Evolutionary conservation across 495 filamentous ascomycete species (phyloP).

Genomic region (Niebla homalea): DNA sequence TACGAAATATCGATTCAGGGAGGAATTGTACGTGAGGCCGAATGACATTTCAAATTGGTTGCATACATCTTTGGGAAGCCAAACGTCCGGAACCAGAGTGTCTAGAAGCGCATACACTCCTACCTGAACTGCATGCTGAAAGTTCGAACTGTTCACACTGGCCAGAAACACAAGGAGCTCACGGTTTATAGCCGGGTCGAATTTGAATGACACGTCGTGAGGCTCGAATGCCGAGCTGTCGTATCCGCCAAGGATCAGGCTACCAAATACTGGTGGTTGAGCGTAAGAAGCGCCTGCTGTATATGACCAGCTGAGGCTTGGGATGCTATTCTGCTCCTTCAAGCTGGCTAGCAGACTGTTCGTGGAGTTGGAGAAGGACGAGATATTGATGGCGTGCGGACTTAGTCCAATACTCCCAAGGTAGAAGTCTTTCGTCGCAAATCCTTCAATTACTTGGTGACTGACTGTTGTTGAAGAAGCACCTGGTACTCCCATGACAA

Average conservation of each 20-base stretch:
- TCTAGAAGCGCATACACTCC: slow-evolving; percentile 30
- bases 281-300: slow-evolving; percentile 23
- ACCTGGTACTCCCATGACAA: slow-evolving; percentile 17
- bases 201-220: slow-evolving; percentile 36
- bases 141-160: slow-evolving; percentile 19
- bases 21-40: slow-evolving; percentile 31
- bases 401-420: slow-evolving; percentile 23
- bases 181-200: slow-evolving; percentile 33
- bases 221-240: slow-evolving; percentile 35
- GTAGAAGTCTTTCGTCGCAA: slow-evolving; percentile 22
- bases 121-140: background rate
- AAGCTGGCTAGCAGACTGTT: slow-evolving; percentile 19
- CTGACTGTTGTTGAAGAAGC: slow-evolving; percentile 15
- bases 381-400: slow-evolving; percentile 21
- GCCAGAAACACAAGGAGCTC: slow-evolving; percentile 36
- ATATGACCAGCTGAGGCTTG: slow-evolving; percentile 19
- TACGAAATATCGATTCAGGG: slow-evolving; percentile 34
- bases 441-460: slow-evolving; percentile 17
- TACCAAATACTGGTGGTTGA: slow-evolving; percentile 28
- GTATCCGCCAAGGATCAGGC: slow-evolving; percentile 43
- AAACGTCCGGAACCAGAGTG: slow-evolving; percentile 39
- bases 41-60: slow-evolving; percentile 38
- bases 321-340: slow-evolving; percentile 12
- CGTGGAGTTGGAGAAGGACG: slow-evolving; percentile 12
- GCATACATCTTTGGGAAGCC: slow-evolving; percentile 38